Evolutionary conservation across 352 stramenopile species (phyloP), one percentile per base, ranked within the genome.

Genomic region (Phytopythium sindhum): DNA sequence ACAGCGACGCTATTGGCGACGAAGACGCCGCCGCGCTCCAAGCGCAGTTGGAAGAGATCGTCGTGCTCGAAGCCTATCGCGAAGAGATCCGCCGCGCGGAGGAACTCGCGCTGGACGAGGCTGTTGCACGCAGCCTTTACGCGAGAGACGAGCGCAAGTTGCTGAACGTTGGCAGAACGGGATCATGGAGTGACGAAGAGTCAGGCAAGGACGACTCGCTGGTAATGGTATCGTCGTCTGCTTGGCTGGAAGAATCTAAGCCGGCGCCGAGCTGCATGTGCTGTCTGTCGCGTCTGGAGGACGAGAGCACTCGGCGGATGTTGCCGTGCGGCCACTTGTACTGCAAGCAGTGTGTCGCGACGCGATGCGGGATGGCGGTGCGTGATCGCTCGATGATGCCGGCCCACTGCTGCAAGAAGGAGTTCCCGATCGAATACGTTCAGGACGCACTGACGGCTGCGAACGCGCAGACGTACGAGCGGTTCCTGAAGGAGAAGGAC

Each of bases 361-460:
- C 72, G 44, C 78, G 82, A 21, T 84, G 75, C 65, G 69, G 75
- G 24, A 86, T 88, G 72, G 74, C 71, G 31, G 64, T 90, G 0
- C 60, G 62, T 4, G 78, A 93, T 60, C 79, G 84, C 11, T 70
- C 72, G 29, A 70, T 89, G 60, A 68, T 86, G 26, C 84, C 84
- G 37, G 75, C 81, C 15, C 82, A 88, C 57, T 93, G 82, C 73
- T 93, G 82, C 71, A 80, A 80, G 60, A 78, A 79, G 39, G 84
- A 93, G 15, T 86, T 87, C 31, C 84, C 84, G 0, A 59, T 55
- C 21, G 82, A 93, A 19, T 91, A 90, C 60, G 74, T 93, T 12
- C 56, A 56, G 2, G 68, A 84, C 28, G 80, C 63, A 42, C 65
- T 93, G 14, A 44, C 57, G 33, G 29, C 15, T 10, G 21, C 15